Conservation (phyloP, 1,284 basidiomycete genomes). For the Fistulinella staudtii region DNA sequence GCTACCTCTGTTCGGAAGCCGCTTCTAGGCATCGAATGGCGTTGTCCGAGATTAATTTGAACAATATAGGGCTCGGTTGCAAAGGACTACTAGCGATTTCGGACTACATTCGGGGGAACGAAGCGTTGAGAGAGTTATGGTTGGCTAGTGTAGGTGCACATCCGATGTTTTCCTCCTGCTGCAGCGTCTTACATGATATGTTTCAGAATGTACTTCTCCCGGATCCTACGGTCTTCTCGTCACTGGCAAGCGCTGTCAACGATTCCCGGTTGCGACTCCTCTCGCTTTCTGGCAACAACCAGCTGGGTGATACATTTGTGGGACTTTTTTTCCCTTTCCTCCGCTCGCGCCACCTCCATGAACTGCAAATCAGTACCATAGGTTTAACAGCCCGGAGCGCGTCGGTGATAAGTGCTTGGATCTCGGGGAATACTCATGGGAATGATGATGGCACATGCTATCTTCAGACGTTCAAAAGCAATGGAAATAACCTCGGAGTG, state of each 20-base stretch:
- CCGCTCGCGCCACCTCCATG: slow-evolving; percentile 27
- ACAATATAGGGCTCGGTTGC: slow-evolving; percentile 53
- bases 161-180: neutral
- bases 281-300: slow-evolving; percentile 24
- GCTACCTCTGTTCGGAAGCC: slow-evolving; percentile 47
- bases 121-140: slow-evolving; percentile 43
- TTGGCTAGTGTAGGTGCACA: slow-evolving; percentile 51
- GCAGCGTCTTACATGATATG: slow-evolving; percentile 1
- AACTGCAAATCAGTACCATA: slow-evolving; percentile 29
- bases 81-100: slow-evolving; percentile 50
- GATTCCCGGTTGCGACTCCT: slow-evolving; percentile 27
- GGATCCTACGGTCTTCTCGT: slow-evolving; percentile 24
- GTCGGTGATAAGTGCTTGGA: slow-evolving; percentile 25
- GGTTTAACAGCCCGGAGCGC: slow-evolving; percentile 29
- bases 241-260: slow-evolving; percentile 26
- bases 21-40: slow-evolving; percentile 41
- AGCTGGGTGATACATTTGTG: slow-evolving; percentile 27
- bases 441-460: slow-evolving; percentile 33
- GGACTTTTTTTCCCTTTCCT: slow-evolving; percentile 27
- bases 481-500: slow-evolving; percentile 52
- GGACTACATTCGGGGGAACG: slow-evolving; percentile 49
- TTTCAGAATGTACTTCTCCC: slow-evolving; percentile 28
- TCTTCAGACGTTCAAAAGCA: slow-evolving; percentile 50
- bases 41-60: slow-evolving; percentile 55
- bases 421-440: slow-evolving; percentile 14